A percentile compares a stretch with the other conserved stretches of the same genome.
These are phyloP conservation scores for Penicillium oxalicum DNA, from an alignment of 2,329 filamentous ascomycete genomes.

Conservation along the genomic window DNA sequence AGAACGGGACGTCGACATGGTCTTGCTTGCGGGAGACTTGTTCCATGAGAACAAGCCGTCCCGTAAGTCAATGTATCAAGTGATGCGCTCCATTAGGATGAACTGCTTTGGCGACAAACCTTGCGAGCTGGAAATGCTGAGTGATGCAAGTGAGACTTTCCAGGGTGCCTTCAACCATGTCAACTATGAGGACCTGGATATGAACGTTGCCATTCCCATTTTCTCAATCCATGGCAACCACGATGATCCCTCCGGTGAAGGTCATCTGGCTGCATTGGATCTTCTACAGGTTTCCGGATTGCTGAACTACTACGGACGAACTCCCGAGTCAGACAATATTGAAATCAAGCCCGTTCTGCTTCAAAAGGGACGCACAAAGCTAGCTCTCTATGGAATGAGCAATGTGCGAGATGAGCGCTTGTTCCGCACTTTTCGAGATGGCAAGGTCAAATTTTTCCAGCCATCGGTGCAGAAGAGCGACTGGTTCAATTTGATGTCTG, in stretches of 20 bases:
- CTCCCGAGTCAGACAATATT: constrained; percentile 89
- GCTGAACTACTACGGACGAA: constrained; percentile 92
- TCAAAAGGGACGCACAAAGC: constrained; percentile 87
- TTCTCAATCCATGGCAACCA: constrained; percentile 99
- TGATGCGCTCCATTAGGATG: constrained; percentile 88
- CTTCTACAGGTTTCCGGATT: constrained; percentile 84
- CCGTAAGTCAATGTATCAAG: constrained; percentile 90
- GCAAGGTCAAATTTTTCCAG: constrained; percentile 88
- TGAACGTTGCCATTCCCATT: constrained; percentile 93
- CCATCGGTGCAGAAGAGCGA: constrained; percentile 73
- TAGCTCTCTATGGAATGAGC: constrained; percentile 88
- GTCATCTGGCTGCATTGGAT: constrained; percentile 84
- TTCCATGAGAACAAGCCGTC: constrained; percentile 99
- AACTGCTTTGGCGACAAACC: constrained; percentile 95
- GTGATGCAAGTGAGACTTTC: constrained; percentile 87
- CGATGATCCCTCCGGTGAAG: constrained; percentile 95
- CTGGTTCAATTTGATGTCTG: constrained; percentile 93
- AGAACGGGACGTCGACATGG: constrained; percentile 92
- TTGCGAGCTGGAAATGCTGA: constrained; percentile 89
- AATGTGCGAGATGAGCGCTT: constrained; percentile 94
- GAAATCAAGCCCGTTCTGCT: constrained; percentile 83
- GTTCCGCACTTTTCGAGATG: constrained; percentile 87
- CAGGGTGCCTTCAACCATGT: constrained; percentile 85
- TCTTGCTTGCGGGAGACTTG: constrained; percentile 85
- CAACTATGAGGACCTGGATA: constrained; percentile 96